Base-by-base conservation (phyloP, 2,329 filamentous ascomycete species). In the Aschersonia sp. region DNA sequence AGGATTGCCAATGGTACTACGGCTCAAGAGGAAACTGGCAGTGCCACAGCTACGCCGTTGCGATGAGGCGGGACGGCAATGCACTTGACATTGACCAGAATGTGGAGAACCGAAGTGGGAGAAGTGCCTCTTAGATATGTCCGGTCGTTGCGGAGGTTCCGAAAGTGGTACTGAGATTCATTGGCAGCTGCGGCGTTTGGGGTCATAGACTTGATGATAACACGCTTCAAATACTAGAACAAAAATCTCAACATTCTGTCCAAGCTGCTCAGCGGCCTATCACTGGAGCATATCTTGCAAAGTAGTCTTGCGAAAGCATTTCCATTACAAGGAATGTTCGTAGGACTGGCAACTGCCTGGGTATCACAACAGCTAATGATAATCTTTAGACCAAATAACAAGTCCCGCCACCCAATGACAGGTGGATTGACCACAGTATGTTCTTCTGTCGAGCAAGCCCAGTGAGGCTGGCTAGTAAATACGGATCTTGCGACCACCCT, bases 21-120 rank as follows among this genome's bases (percentile, higher is more conserved):
- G 39, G 63, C 65, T 2, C 60, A 70, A n/a, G 73, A 76, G 54
- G 75, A 76, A 46, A 79, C 75, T 1, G 75, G 72, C 4, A 79
- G 78, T 54, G 73, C 74, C 0, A 71, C 75, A 2, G 79, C 75
- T 1, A 83, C 79, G 1, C 79, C 81, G 1, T 71, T 69, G 22
- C 63, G 62, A 12, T 64, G 61, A 66, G 45, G 50, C 46, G 29
- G 5, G 22, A 31, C 8, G 9, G 9, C 14, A n/a, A 42, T 2
- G 10, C 40, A 42, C 35, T 8, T 22, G 22, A 22, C 22, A 22
- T 22, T 22, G 22, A 22, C 22, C 22, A 22, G 22, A 22, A 22
- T 22, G 22, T 22, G 22, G 22, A 22, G 22, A 22, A 22, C 22
- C 22, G 22, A 22, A 3, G 22, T 22, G 2, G 22, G 22, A 22